Percentiles rank a stretch among this genome's conserved stretches.
These are phyloP conservation scores for Zymoseptoria brevis DNA, from an alignment of 2,329 filamentous ascomycete genomes.

Conservation along the genomic window DNA sequence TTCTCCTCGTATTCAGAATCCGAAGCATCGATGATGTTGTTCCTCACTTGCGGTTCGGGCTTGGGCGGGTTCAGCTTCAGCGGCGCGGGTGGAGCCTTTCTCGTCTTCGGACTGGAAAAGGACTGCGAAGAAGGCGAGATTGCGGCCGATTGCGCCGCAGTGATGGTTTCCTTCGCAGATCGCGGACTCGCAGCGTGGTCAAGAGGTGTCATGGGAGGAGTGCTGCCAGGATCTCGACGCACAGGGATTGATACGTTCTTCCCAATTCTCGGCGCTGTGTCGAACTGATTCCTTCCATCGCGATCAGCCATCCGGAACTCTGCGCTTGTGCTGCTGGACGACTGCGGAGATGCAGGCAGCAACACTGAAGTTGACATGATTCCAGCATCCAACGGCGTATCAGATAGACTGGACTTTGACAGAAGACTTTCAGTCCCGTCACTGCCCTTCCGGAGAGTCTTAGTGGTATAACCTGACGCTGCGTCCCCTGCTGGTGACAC, in stretches of 20 bases:
- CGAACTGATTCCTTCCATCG: not conserved
- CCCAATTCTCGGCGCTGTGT: not conserved
- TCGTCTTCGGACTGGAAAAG: constrained; percentile 32
- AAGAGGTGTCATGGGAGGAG: constrained; percentile 20
- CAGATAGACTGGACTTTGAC: constrained; percentile 19
- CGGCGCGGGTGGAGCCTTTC: constrained; percentile 80
- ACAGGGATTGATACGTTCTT: not conserved
- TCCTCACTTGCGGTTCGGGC: constrained; percentile 11
- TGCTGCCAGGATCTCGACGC: constrained; percentile 6
- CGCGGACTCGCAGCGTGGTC: constrained; percentile 10
- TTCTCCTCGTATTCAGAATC: constrained; percentile 81
- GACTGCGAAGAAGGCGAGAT: constrained; percentile 12
- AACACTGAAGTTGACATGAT: constrained; percentile 11
- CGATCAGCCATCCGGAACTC: not conserved
- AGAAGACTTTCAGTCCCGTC: constrained; percentile 19
- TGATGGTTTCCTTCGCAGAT: constrained; percentile 6
- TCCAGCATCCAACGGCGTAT: constrained; percentile 24
- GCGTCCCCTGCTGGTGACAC: constrained; percentile 18
- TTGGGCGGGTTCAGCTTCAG: constrained; percentile 51
- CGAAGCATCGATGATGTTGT: constrained; percentile 50
- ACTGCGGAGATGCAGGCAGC: constrained; percentile 17
- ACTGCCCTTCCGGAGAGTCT: constrained; percentile 20
- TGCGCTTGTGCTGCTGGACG: constrained; percentile 13
- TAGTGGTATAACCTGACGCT: not conserved
- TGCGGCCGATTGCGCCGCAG: constrained; percentile 10